A percentile compares a stretch with the other conserved stretches of the same genome.
These are phyloP conservation scores for Phaseolus coccineus DNA, from an alignment of 331 rosid species.

Conservation along the genomic window DNA sequence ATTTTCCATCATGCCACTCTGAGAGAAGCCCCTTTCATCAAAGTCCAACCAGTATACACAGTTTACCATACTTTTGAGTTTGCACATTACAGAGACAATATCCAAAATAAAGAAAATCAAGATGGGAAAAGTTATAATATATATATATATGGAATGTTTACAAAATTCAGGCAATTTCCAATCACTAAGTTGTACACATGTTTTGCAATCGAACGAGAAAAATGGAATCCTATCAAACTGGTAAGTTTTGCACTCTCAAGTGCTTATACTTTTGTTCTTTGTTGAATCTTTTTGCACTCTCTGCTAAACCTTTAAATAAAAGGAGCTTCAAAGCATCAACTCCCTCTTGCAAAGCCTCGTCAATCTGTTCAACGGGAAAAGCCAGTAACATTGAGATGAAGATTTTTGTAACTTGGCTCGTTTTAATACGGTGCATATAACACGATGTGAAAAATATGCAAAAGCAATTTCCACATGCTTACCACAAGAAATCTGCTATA, in stretches of 20 bases:
- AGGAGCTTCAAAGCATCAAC: slow-evolving; percentile 67
- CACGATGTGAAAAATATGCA: slow-evolving; percentile 5
- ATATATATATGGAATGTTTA: slow-evolving; percentile 15
- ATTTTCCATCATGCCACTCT: background rate
- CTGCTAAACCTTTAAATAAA: slow-evolving; percentile 60
- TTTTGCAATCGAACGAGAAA: slow-evolving; percentile 12
- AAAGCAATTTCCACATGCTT: slow-evolving; percentile 5
- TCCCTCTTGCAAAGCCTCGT: slow-evolving; percentile 78
- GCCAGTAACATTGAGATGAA: background rate
- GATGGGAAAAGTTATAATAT: slow-evolving; percentile 4
- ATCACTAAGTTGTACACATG: slow-evolving; percentile 11
- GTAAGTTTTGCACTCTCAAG: slow-evolving; percentile 65
- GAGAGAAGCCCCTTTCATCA: slow-evolving; percentile 15
- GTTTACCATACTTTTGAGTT: background rate
- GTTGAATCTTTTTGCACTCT: slow-evolving; percentile 75
- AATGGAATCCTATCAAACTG: slow-evolving; percentile 46
- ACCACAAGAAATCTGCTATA: slow-evolving; percentile 3
- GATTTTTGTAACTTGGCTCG: slow-evolving; percentile 1
- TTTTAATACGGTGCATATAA: slow-evolving; percentile 23
- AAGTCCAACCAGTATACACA: background rate
- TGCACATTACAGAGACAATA: slow-evolving; percentile 3
- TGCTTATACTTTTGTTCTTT: slow-evolving; percentile 84
- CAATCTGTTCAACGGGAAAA: slow-evolving; percentile 59
- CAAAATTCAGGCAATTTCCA: slow-evolving; percentile 30
- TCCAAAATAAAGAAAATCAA: slow-evolving; percentile 29